A percentile compares a stretch with the other conserved stretches of the same genome.
These are phyloP conservation scores for Alliaria petiolata DNA, from an alignment of 345 rosid genomes.

Conservation along the genomic window DNA sequence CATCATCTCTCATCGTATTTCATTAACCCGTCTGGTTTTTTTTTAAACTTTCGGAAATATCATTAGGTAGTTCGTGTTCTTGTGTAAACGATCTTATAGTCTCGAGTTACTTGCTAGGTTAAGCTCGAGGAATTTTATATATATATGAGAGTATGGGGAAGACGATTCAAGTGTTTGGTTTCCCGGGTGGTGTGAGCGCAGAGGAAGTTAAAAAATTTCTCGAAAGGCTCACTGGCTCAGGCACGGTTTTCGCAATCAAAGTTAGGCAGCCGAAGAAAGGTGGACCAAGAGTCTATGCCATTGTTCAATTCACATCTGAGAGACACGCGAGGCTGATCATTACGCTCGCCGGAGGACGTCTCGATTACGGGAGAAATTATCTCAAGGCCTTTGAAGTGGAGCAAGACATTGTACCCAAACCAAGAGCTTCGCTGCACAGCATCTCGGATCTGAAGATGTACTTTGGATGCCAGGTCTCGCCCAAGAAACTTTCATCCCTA, in stretches of 20 bases:
- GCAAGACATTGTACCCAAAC: slow-evolving; percentile 60
- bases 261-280: slow-evolving; percentile 36
- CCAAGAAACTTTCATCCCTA: slow-evolving; percentile 40
- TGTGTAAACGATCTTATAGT: background rate
- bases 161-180: slow-evolving; percentile 54
- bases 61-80: background rate
- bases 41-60: background rate
- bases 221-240: slow-evolving; percentile 42
- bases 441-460: slow-evolving; percentile 41
- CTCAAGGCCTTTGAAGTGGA: slow-evolving; percentile 43
- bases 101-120: background rate
- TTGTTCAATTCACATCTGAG: slow-evolving; percentile 52
- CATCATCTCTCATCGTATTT: background rate
- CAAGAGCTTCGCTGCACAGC: slow-evolving; percentile 37
- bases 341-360: background rate
- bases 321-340: slow-evolving; percentile 37
- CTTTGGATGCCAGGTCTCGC: slow-evolving; percentile 68
- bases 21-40: background rate
- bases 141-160: slow-evolving; percentile 47
- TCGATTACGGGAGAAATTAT: slow-evolving; percentile 37
- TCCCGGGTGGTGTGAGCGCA: slow-evolving; percentile 38
- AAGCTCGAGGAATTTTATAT: background rate
- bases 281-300: slow-evolving; percentile 40
- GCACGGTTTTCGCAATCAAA: slow-evolving; percentile 46
- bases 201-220: slow-evolving; percentile 39